A percentile compares a stretch with the other conserved stretches of the same genome.
Evolutionary conservation across 345 rosid species (phyloP).

Genomic region (Eutrema japonicum): DNA sequence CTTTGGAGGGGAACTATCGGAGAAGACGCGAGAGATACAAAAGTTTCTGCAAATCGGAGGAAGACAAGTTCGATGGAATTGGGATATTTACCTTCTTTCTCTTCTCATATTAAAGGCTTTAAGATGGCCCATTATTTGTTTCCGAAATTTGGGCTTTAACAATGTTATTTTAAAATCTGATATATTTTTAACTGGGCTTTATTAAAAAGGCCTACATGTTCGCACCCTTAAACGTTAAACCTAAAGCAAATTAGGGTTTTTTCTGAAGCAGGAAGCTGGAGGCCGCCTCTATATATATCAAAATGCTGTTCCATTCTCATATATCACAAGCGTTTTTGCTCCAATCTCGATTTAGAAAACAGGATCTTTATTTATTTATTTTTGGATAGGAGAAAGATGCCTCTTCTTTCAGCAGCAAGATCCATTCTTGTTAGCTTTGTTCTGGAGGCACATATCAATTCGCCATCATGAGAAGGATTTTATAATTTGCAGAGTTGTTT

Average conservation of each 20-base stretch:
- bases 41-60: too few relatives aligned
- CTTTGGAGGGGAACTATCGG: too few relatives aligned
- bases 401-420: slow-evolving; percentile 71
- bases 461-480: slow-evolving; percentile 37
- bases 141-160: too few relatives aligned
- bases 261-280: neutral
- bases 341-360: neutral
- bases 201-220: neutral
- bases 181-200: neutral
- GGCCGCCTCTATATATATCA: slow-evolving; percentile 16
- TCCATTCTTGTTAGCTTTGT: slow-evolving; percentile 67
- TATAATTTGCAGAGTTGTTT: slow-evolving; percentile 25
- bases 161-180: too few relatives aligned
- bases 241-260: slow-evolving; percentile 34
- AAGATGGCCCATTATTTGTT: too few relatives aligned
- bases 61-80: too few relatives aligned
- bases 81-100: too few relatives aligned
- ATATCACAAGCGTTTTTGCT: neutral
- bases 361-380: neutral
- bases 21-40: too few relatives aligned
- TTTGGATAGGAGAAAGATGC: slow-evolving; percentile 32
- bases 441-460: slow-evolving; percentile 60
- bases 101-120: too few relatives aligned
- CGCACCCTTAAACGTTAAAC: neutral
- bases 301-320: neutral